Percentiles rank a stretch among this genome's conserved stretches.
These are phyloP conservation scores for Pseudotsuga menziesii DNA, from an alignment of 75 land plant genomes.

Conservation along the genomic window DNA sequence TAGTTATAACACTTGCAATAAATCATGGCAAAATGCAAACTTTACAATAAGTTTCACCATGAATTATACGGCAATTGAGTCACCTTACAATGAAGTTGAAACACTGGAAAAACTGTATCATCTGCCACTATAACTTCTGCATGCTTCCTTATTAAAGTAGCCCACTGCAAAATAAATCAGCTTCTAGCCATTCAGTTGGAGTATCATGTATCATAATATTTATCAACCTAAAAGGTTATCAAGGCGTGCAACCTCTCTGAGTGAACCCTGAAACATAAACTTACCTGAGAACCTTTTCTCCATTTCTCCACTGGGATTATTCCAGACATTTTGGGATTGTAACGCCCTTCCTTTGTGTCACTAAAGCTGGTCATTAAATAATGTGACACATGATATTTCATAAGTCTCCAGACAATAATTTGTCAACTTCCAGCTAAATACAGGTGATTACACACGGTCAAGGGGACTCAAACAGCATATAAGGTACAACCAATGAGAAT, in stretches of 20 bases:
- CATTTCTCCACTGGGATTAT: conserved; percentile 72
- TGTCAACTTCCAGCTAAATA: conserved; percentile 2
- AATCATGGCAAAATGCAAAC: too few species aligned
- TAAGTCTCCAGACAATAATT: not conserved
- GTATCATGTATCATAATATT: not conserved
- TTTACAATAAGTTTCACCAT: too few species aligned
- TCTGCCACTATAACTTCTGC: conserved; percentile 78
- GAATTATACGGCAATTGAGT: conserved; percentile 5
- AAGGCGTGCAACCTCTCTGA: not conserved
- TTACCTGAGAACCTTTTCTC: conserved; percentile 99
- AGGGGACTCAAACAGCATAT: too few species aligned
- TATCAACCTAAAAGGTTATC: not conserved
- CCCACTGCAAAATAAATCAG: conserved; percentile 69
- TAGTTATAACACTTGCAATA: too few species aligned
- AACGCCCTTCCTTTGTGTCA: conserved; percentile 81
- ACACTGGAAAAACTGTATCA: conserved; percentile 57
- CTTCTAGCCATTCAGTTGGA: not conserved
- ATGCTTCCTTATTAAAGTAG: conserved; percentile 77
- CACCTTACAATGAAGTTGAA: conserved; percentile 89
- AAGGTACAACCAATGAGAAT: too few species aligned
- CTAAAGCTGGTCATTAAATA: conserved; percentile 57
- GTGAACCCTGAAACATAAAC: not conserved
- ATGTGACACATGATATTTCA: not conserved
- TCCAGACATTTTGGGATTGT: conserved; percentile 89
- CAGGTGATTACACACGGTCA: too few species aligned